Conservation (phyloP, 495 filamentous ascomycete species). For the Niebla homalea region DNA sequence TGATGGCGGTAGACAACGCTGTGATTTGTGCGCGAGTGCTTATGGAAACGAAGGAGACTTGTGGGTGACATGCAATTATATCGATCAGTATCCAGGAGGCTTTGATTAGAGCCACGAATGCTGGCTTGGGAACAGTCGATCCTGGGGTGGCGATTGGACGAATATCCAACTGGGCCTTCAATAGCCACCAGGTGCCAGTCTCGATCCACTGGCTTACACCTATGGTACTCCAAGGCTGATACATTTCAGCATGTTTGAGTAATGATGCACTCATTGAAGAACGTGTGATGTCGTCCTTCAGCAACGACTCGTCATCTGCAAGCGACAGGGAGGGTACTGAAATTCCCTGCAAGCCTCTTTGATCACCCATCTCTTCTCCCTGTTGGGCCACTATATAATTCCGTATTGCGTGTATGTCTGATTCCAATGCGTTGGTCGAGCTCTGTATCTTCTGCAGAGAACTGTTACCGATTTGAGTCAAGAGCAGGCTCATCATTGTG, state of each 20-base stretch:
- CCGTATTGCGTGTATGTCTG: slow-evolving; percentile 13
- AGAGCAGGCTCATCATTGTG: slow-evolving; percentile 15
- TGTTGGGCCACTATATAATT: background rate
- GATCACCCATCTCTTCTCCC: background rate
- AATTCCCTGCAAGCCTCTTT: background rate
- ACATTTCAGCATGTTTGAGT: slow-evolving; percentile 14
- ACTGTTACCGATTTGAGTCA: slow-evolving; percentile 19
- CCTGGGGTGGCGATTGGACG: background rate
- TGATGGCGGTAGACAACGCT: slow-evolving; percentile 1
- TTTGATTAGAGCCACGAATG: slow-evolving; percentile 19
- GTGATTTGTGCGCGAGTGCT: slow-evolving; percentile 1
- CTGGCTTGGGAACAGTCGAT: background rate
- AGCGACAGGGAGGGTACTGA: background rate
- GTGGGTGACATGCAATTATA: slow-evolving; percentile 5
- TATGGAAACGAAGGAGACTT: background rate
- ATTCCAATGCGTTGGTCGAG: slow-evolving; percentile 8
- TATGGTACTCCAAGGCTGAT: slow-evolving; percentile 20
- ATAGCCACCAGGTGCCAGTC: slow-evolving; percentile 23
- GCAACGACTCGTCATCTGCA: slow-evolving; percentile 2
- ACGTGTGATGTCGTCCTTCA: slow-evolving; percentile 4
- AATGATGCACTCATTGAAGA: slow-evolving; percentile 8
- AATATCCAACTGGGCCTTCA: slow-evolving; percentile 16
- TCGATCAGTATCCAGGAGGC: slow-evolving; percentile 20
- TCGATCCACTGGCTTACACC: slow-evolving; percentile 23
- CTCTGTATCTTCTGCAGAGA: slow-evolving; percentile 20